Percentiles rank a stretch among this genome's conserved stretches.
These are phyloP conservation scores for Tympanopsis confertula DNA, from an alignment of 2,329 filamentous ascomycete species.

Conservation along the genomic window DNA sequence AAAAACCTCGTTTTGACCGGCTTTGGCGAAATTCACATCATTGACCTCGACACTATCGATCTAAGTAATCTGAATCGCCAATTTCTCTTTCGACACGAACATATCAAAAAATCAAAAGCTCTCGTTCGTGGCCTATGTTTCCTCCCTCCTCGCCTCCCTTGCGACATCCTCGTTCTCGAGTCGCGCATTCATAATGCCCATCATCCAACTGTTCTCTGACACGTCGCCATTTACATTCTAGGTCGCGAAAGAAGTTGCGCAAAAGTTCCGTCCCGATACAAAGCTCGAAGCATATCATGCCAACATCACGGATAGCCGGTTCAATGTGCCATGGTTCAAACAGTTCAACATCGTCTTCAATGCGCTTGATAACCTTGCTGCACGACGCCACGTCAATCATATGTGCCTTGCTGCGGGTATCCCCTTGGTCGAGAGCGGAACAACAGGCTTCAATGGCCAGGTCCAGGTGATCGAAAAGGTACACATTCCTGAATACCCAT, in stretches of 20 bases:
- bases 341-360: slow-evolving; percentile 63
- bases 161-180: no score
- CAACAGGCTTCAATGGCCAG: slow-evolving; percentile 66
- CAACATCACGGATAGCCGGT: slow-evolving; percentile 60
- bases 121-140: slow-evolving; percentile 15
- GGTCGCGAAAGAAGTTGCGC: slow-evolving; percentile 61
- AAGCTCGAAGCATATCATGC: slow-evolving; percentile 61
- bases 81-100: slow-evolving; percentile 64
- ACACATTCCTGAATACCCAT: neutral
- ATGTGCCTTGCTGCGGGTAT: slow-evolving; percentile 65
- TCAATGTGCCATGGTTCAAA: slow-evolving; percentile 61
- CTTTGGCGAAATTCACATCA: slow-evolving; percentile 62
- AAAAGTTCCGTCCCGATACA: slow-evolving; percentile 57
- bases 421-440: slow-evolving; percentile 67
- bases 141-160: no score
- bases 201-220: no score
- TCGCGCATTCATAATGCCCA: no score
- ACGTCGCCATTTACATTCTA: neutral
- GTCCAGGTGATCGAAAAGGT: slow-evolving; percentile 62
- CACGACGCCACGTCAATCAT: slow-evolving; percentile 61
- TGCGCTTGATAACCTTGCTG: slow-evolving; percentile 65
- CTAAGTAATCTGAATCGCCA: slow-evolving; percentile 67
- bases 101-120: slow-evolving; percentile 68
- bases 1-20: slow-evolving; percentile 65
- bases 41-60: slow-evolving; percentile 68